Base-by-base conservation (phyloP, 2,329 filamentous ascomycete species). In the Spiromastix sp. region DNA sequence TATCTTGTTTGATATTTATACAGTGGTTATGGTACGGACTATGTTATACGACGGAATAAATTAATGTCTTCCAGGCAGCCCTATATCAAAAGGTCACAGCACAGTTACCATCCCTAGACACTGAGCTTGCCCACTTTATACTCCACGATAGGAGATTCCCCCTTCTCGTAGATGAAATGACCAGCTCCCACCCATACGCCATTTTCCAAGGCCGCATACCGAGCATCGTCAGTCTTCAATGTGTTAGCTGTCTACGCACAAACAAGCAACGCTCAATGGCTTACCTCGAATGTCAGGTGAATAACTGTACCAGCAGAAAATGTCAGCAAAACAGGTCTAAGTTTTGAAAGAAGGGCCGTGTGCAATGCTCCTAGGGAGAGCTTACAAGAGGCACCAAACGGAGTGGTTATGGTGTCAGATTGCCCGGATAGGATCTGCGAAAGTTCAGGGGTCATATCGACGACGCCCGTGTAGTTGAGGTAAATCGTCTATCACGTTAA, bases 91-190 rank as follows among this genome's bases (percentile, higher is more conserved):
- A n/a, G n/a, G n/a, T n/a, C n/a, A n/a, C n/a, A n/a, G n/a, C n/a
- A n/a, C n/a, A n/a, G n/a, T n/a, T n/a, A n/a, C n/a, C n/a, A n/a
- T n/a, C n/a, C n/a, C n/a, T 11, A 18, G 42, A 36, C 52, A 13
- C 41, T n/a, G 7, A 61, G 56, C 47, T 57, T 52, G 42, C 61
- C 58, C 37, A 66, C 54, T 29, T 57, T 56, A 40, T 65, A 66
- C 44, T 65, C 61, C 12, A 64, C 60, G 21, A 60, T 46, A 4
- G 55, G 34, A 0, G 50, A 48, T 42, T 59, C 54, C 12, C 50
- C 60, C 40, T 52, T 48, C 40, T 59, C 51, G 13, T 54, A 44
- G n/a, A 50, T 46, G 46, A 66, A 63, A 7, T 53, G 56, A 9
- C 61, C 62, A 22, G 58, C 48, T 3, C 49, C 62, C 17, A 64